These are phyloP conservation scores for Fusarium graminum DNA, from an alignment of 2,329 filamentous ascomycete genomes.

Conservation along the genomic window DNA sequence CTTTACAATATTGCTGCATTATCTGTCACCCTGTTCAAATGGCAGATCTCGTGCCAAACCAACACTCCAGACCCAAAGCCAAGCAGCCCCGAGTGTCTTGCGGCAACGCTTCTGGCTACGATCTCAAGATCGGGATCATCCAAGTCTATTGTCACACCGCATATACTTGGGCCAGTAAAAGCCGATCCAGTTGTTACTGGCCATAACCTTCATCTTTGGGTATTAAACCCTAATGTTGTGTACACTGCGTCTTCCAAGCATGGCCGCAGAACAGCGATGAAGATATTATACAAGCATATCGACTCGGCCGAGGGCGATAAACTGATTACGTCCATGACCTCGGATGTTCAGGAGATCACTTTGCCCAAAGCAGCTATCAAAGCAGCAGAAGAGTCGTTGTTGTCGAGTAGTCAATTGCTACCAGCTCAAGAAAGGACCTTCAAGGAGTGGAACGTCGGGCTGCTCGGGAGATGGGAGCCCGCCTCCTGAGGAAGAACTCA, in stretches of 20 bases:
- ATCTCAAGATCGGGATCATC: slow-evolving; percentile 69
- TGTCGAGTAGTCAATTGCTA: slow-evolving; percentile 63
- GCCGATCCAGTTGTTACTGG: slow-evolving; percentile 7
- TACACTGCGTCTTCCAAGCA: slow-evolving; percentile 60
- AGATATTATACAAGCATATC: slow-evolving; percentile 65
- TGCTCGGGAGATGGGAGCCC: slow-evolving; percentile 63
- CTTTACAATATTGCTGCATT: slow-evolving; percentile 60
- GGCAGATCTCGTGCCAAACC: slow-evolving; percentile 63
- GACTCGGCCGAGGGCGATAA: slow-evolving; percentile 59
- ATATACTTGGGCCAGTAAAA: slow-evolving; percentile 32
- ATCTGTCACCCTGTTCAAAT: slow-evolving; percentile 69
- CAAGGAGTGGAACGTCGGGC: slow-evolving; percentile 75
- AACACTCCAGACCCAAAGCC: slow-evolving; percentile 49
- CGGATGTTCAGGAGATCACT: slow-evolving; percentile 70
- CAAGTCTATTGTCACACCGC: slow-evolving; percentile 65
- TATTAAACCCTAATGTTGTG: slow-evolving; percentile 67
- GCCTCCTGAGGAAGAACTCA: neutral
- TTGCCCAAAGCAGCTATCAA: slow-evolving; percentile 66
- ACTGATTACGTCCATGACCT: slow-evolving; percentile 64
- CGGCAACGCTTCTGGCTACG: slow-evolving; percentile 65
- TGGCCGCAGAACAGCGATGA: slow-evolving; percentile 59
- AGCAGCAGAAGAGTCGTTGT: slow-evolving; percentile 60
- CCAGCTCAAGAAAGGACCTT: slow-evolving; percentile 69
- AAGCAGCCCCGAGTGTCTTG: slow-evolving; percentile 64
- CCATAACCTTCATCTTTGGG: slow-evolving; percentile 64